These are phyloP conservation scores for Falciphora oryzae DNA, from an alignment of 2,329 filamentous ascomycete species.

Conservation along the genomic window DNA sequence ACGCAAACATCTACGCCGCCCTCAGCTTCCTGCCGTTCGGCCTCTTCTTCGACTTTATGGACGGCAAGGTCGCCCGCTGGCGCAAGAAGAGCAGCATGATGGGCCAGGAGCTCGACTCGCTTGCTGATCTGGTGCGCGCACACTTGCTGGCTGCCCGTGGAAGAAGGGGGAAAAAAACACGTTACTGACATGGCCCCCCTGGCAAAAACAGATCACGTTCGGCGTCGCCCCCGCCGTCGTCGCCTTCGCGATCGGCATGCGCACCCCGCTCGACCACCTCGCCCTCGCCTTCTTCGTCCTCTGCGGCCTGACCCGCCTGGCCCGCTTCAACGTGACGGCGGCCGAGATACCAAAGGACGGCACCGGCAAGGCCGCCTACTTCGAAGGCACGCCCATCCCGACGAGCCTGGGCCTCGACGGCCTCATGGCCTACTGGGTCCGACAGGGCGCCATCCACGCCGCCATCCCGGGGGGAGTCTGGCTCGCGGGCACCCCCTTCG, in stretches of 20 bases:
- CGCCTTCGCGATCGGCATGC: conserved; percentile 84
- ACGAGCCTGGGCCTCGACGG: conserved; percentile 76
- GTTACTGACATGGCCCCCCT: conserved; percentile 1
- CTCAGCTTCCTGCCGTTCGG: conserved; percentile 86
- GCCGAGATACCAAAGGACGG: conserved; percentile 85
- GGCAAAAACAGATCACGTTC: conserved; percentile 73
- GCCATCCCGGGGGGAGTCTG: conserved; percentile 71
- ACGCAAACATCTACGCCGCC: conserved; percentile 71
- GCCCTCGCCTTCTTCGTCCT: conserved; percentile 84
- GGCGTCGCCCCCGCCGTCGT: conserved; percentile 82
- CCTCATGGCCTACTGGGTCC: conserved; percentile 86
- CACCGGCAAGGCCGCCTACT: conserved; percentile 87
- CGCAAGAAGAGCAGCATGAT: conserved; percentile 94
- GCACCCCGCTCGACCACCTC: conserved; percentile 76
- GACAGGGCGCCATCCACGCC: conserved; percentile 71
- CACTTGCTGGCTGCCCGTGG: background rate
- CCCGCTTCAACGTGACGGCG: conserved; percentile 96
- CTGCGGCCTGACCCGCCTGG: conserved; percentile 86
- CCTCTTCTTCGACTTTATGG: conserved; percentile 96
- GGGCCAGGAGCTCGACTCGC: conserved; percentile 94
- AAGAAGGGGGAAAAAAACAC: background rate
- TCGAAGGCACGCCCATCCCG: conserved; percentile 94
- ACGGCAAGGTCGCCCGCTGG: conserved; percentile 95
- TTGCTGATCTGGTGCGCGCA: conserved; percentile 80
- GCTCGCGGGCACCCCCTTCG: conserved; percentile 60